phyloP scores from a whole-genome alignment of 352 stramenopile species.

The Pythium plurisporium region DNA sequence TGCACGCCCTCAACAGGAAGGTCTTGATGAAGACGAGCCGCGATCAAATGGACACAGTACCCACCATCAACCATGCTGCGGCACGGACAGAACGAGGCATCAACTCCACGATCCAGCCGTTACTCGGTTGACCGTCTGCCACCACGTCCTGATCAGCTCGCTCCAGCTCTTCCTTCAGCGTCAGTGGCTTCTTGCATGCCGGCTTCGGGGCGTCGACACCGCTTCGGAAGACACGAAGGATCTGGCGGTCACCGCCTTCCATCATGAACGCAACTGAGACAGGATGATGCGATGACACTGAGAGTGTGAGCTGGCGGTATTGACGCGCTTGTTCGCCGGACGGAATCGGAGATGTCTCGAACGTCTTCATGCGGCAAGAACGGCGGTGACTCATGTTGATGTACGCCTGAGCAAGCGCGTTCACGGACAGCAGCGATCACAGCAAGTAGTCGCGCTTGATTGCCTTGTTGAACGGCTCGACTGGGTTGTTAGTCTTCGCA shows the following conservation, averaged over 20 bases:
- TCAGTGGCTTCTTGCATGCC: neutral
- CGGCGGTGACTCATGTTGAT: neutral
- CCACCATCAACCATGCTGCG: slow-evolving; percentile 6
- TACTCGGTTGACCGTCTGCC: neutral
- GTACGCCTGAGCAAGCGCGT: neutral
- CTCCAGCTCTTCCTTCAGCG: neutral
- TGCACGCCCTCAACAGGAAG: neutral
- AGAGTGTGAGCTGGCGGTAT: neutral
- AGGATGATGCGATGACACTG: neutral
- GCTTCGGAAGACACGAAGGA: neutral
- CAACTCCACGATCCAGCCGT: slow-evolving; percentile 9
- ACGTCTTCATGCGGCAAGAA: neutral
- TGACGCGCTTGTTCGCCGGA: neutral
- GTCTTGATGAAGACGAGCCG: neutral
- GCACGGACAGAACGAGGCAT: neutral
- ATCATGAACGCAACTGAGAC: neutral
- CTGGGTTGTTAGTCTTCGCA: neutral
- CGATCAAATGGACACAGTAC: slow-evolving; percentile 12
- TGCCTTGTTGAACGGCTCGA: neutral
- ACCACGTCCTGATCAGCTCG: neutral
- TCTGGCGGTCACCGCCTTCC: neutral
- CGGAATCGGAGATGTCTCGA: neutral
- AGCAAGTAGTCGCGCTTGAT: neutral
- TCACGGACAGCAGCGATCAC: neutral
- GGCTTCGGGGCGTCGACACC: neutral